These are phyloP conservation scores for Colletotrichum simmondsii DNA, from an alignment of 2,329 filamentous ascomycete species.

Conservation along the genomic window DNA sequence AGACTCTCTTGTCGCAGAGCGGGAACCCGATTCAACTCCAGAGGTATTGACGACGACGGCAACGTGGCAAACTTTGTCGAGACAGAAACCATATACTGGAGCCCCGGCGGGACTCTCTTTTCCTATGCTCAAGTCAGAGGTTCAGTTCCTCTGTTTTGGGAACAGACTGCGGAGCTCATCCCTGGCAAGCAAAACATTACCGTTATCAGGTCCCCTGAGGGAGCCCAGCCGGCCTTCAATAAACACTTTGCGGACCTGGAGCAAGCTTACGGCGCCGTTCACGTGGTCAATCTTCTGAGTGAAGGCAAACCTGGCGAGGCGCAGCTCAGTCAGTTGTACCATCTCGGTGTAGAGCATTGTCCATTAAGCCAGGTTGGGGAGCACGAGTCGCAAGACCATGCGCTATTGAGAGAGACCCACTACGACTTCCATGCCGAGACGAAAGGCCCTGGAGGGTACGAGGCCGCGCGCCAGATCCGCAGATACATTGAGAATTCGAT, in stretches of 20 bases:
- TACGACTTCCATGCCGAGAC: conserved; percentile 98
- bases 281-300: conserved; percentile 94
- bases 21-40: conserved; percentile 95
- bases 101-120: conserved; percentile 80
- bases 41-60: conserved; percentile 96
- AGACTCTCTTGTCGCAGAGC: conserved; percentile 90
- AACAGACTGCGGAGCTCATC: conserved; percentile 87
- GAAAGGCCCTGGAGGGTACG: conserved; percentile 85
- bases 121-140: conserved; percentile 94
- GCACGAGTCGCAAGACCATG: conserved; percentile 72
- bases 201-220: conserved; percentile 87
- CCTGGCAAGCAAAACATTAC: conserved; percentile 96
- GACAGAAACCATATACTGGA: conserved; percentile 93
- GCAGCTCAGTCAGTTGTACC: conserved; percentile 84
- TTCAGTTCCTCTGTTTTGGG: conserved; percentile 97
- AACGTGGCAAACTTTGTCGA: conserved; percentile 99
- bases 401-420: conserved; percentile 82
- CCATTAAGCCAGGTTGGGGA: conserved; percentile 72
- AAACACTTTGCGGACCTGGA: conserved; percentile 93
- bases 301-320: conserved; percentile 87
- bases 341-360: conserved; percentile 79
- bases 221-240: conserved; percentile 93
- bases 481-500: conserved; percentile 82
- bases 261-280: conserved; percentile 86
- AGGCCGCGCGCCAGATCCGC: conserved; percentile 87